Conservation (phyloP, 306 rosid genomes). For the Quercus bicolor region DNA sequence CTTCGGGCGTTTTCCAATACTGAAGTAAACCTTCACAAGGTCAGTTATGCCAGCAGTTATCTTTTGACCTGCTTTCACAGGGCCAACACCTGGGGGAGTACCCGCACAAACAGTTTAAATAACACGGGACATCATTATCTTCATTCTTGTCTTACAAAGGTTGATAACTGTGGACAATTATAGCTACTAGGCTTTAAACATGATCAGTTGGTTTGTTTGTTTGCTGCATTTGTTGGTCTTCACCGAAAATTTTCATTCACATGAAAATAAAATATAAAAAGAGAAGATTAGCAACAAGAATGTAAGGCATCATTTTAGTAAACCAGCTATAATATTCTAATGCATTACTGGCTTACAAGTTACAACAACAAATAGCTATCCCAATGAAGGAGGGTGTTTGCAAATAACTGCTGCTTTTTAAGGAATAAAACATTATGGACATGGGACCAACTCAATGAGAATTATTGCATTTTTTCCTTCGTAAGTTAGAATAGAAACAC, state of each 20-base stretch:
- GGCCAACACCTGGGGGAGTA: constrained; percentile 94
- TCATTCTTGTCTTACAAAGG: background rate
- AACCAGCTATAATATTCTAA: background rate
- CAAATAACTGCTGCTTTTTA: no score
- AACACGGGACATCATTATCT: background rate
- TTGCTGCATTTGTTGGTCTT: no score
- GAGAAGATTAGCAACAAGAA: background rate
- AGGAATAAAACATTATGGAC: no score
- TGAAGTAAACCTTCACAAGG: constrained; percentile 63
- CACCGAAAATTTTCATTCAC: no score
- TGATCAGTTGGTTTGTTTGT: background rate
- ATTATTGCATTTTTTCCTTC: background rate
- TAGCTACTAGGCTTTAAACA: background rate
- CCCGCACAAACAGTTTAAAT: constrained; percentile 49
- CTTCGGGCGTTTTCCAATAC: constrained; percentile 51
- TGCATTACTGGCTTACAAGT: background rate
- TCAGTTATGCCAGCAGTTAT: constrained; percentile 84
- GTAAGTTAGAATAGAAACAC: background rate
- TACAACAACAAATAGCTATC: background rate
- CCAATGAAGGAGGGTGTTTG: background rate
- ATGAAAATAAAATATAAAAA: no score
- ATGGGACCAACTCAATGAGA: background rate
- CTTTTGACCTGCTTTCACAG: constrained; percentile 83
- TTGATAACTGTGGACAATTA: background rate
- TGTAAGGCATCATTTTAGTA: background rate